Percentiles rank a stretch among this genome's conserved stretches.
These are phyloP conservation scores for Sphagnum magellanicum DNA, from an alignment of 228 moss, liverwort and hornwort species.

Conservation along the genomic window DNA sequence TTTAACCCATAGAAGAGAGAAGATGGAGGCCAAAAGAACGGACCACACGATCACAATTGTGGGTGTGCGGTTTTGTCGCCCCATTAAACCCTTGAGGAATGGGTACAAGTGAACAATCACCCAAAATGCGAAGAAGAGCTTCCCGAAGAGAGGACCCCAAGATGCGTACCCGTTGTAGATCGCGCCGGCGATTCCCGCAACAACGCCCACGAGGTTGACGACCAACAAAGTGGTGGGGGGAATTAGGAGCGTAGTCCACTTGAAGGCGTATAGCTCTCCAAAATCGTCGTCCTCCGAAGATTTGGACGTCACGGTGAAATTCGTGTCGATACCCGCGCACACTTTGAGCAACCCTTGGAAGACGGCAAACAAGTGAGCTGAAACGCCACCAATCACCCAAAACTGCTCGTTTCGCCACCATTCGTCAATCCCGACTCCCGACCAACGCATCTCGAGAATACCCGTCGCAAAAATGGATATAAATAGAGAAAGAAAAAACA, in stretches of 20 bases:
- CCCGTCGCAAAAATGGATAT: conserved; percentile 75
- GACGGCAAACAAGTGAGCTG: conserved; percentile 68
- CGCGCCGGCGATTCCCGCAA: conserved; percentile 62
- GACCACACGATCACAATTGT: conserved; percentile 59
- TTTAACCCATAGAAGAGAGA: conserved; percentile 73
- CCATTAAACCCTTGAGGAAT: conserved; percentile 78
- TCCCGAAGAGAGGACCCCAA: conserved; percentile 55
- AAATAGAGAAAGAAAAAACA: conserved; percentile 78
- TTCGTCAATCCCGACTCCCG: conserved; percentile 62
- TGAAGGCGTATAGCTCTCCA: conserved; percentile 66
- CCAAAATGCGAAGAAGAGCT: conserved; percentile 87
- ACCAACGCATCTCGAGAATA: conserved; percentile 76
- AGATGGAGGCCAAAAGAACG: conserved; percentile 72
- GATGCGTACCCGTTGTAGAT: conserved; percentile 72
- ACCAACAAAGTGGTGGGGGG: conserved; percentile 69
- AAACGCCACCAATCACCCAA: conserved; percentile 79
- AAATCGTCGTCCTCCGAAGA: conserved; percentile 60
- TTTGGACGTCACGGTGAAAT: conserved; percentile 71
- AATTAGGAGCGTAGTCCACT: conserved; percentile 66
- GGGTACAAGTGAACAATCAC: conserved; percentile 83
- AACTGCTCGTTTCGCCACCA: conserved; percentile 91
- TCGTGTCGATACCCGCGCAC: conserved; percentile 60
- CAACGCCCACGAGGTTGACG: conserved; percentile 68
- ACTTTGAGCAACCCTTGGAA: conserved; percentile 78
- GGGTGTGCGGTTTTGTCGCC: conserved; percentile 67